Base-by-base conservation (phyloP, 2,329 filamentous ascomycete genomes). In the Teratosphaeria pseudoeucalypti region DNA sequence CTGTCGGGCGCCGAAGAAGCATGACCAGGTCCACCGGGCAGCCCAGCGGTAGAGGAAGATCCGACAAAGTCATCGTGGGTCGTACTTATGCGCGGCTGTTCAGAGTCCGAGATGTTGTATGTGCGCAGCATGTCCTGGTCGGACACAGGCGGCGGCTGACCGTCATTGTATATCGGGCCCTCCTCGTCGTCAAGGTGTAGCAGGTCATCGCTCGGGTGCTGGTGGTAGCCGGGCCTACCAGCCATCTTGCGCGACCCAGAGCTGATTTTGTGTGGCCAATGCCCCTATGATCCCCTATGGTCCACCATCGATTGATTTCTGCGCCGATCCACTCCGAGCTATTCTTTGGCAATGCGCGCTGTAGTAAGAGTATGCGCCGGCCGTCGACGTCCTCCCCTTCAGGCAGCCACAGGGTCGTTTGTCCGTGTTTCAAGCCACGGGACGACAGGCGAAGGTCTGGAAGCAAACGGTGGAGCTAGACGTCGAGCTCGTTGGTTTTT, bases 51-150 rank as follows among this genome's bases (percentile, higher is more conserved):
- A 56, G 80, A 85, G 56, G 61, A 61, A 32, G 66, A 64, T 64
- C 92, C 92, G 63, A 97, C 87, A 73, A 96, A 97, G 69, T 94
- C 88, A 79, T 96, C 92, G 76, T 96, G 96, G 60, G 91, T 95
- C 57, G 92, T 85, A 29, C 92, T 96, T 57, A 91, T 89, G 66
- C 92, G 88, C 60, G 85, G 76, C 62, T 83, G 82, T 14, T 63
- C 62, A 54, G 81, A 77, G 66, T 82, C 78, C 65, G 89, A 83
- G 70, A 87, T 85, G 69, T 88, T 83, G 76, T 90, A 92, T 65
- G 84, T 84, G 72, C 85, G 83, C 70, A 92, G 78, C 55, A 95
- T 79, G 65, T 92, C 85, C 66, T 95, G 88, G 73, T 96, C 91
- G 73, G 87, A 87, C 62, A 89, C 78, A n/a, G 87, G 84, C 56